Base-by-base conservation (phyloP, 2,329 filamentous ascomycete species). In the Karstenula rhodostoma region DNA sequence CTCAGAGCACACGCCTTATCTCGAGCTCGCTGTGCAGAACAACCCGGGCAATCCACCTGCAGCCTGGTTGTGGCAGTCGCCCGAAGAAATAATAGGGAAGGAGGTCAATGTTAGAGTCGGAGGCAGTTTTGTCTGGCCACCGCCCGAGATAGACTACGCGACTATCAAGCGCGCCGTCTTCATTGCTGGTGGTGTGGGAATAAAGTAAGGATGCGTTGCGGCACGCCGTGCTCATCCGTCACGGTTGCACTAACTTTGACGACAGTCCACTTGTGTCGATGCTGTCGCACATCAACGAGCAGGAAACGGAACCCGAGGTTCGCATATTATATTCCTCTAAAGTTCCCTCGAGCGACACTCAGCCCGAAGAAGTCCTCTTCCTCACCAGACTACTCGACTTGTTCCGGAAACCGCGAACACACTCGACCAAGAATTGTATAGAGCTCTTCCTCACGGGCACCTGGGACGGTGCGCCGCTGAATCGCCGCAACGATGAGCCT, bases 111-210 rank as follows among this genome's bases (percentile, higher is more conserved):
- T 96, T 32, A 86, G 92, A 32, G 86, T 95, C 1, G 93, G 93
- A 1, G 93, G 93, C 0, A 89, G 87, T 67, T 97, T 97, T 70
- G 84, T 90, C 3, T 96, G 89, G 82, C 93, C 93, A 0, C 91
- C 90, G 0, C 79, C 81, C 0, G 76, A 77, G 22, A 62, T 85
- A 22, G 77, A 83, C 50, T 61, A 76, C 3, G 69, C 73, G 4
- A 66, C 74, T 4, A 80, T 90, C 44, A 81, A 83, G 46, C 87
- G 85, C 56, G 83, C 90, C 5, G 85, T 96, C 3, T 89, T 96
- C 63, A 83, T 96, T 15, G 92, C 92, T 0, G 92, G 92, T 1
- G 93, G 92, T 1, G 89, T 96, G 23, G 92, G 93, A 0, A 89
- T 96, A 58, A 96, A 96, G 86, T 87, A 76, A 64, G 83, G 73